Evolutionary conservation across 495 filamentous ascomycete species (phyloP), one percentile per base, ranked within the genome.

Genomic region (Talaromyces trachyspermus): DNA sequence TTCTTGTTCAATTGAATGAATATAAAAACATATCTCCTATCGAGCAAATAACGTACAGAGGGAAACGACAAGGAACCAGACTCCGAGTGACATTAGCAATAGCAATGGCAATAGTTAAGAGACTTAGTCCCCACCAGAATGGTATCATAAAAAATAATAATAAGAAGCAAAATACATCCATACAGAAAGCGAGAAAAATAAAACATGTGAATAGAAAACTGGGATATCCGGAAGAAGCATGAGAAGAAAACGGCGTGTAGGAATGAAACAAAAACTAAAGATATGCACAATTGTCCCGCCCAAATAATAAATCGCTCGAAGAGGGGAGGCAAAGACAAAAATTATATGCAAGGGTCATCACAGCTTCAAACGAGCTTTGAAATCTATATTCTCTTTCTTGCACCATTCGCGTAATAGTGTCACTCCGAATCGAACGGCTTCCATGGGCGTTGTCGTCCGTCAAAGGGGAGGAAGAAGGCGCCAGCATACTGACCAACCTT

Each of bases 391-490:
- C 57, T 76, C 65, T 22, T 64, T 68, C 20, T 41, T 44, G 32
- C 70, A 72, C 66, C 69, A 76, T 46, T 77, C 74, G 22, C 57
- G 62, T 36, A 77, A 52, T 22, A 76, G 49, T 19, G 62, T 56
- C 51, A 62, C 61, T 19, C 66, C 68, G 48, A 75, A 69, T 1
- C 72, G 66, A 5, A 75, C 68, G 4, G 71, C 66, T 50, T 77
- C 71, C 19, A 76, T 58, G 8, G 69, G 64, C 7, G 63, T 64
- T 29, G 59, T 70, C 15, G 61, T 56, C 12, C 59, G 62, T 62
- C 60, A 17, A 77, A 48, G 0, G 74, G 74, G 7, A 77, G 43
- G 43, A 65, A 66, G 47, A 63, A 75, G 7, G 57, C 58, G 11
- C 64, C 66, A 11, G 59, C 54, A 52, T 75, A 77, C 10, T 71